Evolutionary conservation across 768 basidiomycete species (phyloP).

Genomic region (Antrodiella citrinella): DNA sequence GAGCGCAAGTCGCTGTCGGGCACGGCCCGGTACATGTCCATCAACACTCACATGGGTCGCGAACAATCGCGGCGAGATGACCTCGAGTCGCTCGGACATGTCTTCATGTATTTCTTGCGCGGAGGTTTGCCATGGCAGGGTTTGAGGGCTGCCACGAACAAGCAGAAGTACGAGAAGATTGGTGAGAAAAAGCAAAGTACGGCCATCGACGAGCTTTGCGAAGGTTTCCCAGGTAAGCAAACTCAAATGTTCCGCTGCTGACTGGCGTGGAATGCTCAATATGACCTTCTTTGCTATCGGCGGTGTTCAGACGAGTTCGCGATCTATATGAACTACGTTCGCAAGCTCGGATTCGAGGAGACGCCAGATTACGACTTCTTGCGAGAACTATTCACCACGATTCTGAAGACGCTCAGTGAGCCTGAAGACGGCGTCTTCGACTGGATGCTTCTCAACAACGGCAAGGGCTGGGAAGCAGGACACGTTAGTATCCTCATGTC

Average conservation of each 20-base stretch:
- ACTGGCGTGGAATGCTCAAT: neutral
- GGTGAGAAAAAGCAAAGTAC: constrained; percentile 99
- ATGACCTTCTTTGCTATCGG: neutral
- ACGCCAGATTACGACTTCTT: constrained; percentile 97
- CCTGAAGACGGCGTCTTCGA: constrained; percentile 90
- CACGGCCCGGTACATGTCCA: constrained; percentile 98
- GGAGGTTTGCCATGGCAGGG: constrained; percentile 99
- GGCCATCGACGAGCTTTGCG: constrained; percentile 84
- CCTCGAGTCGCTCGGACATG: constrained; percentile 93
- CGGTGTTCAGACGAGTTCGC: constrained; percentile 78
- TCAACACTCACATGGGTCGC: constrained; percentile 96
- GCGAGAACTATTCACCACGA: constrained; percentile 87
- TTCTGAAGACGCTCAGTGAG: constrained; percentile 82
- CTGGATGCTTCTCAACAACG: constrained; percentile 92
- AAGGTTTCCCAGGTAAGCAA: constrained; percentile 86
- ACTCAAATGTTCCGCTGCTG: neutral
- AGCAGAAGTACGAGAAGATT: constrained; percentile 99
- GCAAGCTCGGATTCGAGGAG: constrained; percentile 97
- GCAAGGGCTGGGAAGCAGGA: constrained; percentile 93
- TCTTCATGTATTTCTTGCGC: constrained; percentile 98
- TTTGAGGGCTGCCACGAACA: constrained; percentile 94
- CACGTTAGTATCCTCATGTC: constrained; percentile 44
- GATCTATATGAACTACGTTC: constrained; percentile 99
- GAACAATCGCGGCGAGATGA: constrained; percentile 95
- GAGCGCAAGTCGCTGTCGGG: constrained; percentile 96